Evolutionary conservation across 2,329 filamentous ascomycete genomes (phyloP).

Genomic region (Microdochium paspali): DNA sequence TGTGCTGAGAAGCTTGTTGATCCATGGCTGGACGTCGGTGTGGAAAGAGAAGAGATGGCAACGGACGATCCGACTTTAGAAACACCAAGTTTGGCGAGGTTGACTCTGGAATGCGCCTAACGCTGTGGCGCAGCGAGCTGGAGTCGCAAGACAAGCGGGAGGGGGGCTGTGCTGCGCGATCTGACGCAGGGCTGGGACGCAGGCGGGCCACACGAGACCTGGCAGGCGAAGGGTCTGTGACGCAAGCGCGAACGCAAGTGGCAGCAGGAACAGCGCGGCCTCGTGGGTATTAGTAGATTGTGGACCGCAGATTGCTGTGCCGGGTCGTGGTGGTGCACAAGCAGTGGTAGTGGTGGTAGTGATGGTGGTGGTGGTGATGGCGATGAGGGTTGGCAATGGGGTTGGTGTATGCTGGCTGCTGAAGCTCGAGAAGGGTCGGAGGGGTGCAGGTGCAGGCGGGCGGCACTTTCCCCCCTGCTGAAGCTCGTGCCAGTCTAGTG

Average conservation of each 20-base stretch:
- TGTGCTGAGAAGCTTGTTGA: conserved; percentile 27
- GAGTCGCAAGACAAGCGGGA: conserved; percentile 7
- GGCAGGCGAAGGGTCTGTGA: not conserved
- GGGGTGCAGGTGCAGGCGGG: too few species aligned
- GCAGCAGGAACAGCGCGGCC: too few species aligned
- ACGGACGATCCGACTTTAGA: conserved; percentile 20
- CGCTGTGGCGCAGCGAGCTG: conserved; percentile 17
- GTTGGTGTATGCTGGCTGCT: too few species aligned
- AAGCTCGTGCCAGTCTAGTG: too few species aligned
- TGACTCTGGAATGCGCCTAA: conserved; percentile 20
- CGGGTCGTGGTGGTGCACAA: too few species aligned
- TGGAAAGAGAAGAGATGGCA: not conserved
- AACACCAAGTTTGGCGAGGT: conserved; percentile 16
- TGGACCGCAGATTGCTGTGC: too few species aligned
- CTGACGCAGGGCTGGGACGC: not conserved
- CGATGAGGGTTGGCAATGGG: too few species aligned
- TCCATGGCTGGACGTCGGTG: conserved; percentile 30
- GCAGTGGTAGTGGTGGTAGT: too few species aligned
- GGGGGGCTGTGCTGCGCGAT: conserved; percentile 17
- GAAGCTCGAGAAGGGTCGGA: too few species aligned
- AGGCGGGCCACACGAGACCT: not conserved
- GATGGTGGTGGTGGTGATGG: too few species aligned
- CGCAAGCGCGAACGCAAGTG: not conserved
- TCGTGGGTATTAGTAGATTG: too few species aligned
- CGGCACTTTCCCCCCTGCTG: too few species aligned